Base-by-base conservation (phyloP, 345 rosid species). In the Carallia brachiata region DNA sequence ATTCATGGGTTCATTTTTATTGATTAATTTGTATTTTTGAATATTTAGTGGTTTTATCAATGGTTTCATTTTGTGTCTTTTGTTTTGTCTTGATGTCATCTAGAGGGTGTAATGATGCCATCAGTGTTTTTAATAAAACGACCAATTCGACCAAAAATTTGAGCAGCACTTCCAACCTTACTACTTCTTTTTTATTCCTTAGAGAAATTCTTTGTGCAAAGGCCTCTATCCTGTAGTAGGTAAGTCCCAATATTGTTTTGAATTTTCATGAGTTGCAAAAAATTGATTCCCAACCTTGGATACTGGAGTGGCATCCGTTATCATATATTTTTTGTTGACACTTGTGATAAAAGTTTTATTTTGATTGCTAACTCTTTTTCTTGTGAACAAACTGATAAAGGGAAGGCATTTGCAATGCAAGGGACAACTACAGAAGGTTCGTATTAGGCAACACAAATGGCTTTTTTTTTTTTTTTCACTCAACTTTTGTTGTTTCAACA, bases 181-280 rank as follows among this genome's bases (percentile, higher is more conserved):
- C 87, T 69, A 82, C 79, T 79, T 75, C 99, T 23, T 77, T 90
- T 44, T 72, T 96, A 5, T 85, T 83, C 65, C 79, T 92, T 55
- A 98, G 99, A 66, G 99, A 98, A 3, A 86, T 92, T 50, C 90
- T 96, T 23, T 96, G 99, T 80, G 99, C 97, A 17, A 96, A 92
- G 79, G 98, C 98, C 58, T 96, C 99, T 17, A 92, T 96, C 98
- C 88, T 92, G 52, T 88, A 92, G 69, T 97, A 89, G 83, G 99
- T 92, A 67, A 56, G 72, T 36, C 62, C 3, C 15, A 23, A 57
- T 30, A 31, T 28, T 64, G 7, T n/a, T n/a, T n/a, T 12, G 7
- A 31, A 27, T 18, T 63, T 30, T 54, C 30, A 6, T 68, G 1
- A 44, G 65, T 3, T 7, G 18, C 4, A 9, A 23, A 44, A 44